Evolutionary conservation across 2,329 filamentous ascomycete species (phyloP), one percentile per base, ranked within the genome.

Genomic region (Sporothrix schenckii): DNA sequence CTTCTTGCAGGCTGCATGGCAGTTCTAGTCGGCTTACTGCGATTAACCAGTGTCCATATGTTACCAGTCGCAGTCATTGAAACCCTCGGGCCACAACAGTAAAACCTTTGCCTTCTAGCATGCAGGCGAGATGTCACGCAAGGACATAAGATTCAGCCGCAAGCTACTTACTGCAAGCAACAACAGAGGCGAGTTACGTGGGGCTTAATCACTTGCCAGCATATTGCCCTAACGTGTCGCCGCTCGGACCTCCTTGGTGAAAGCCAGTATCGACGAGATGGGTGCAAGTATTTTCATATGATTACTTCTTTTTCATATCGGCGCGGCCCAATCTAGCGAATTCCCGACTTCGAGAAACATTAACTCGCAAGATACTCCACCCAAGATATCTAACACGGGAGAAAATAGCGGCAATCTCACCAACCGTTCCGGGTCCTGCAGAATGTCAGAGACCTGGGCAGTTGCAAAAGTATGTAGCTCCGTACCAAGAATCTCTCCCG

Each of bases 161-260:
- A 63, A 27, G 39, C n/a, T 27, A n/a, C 58, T 24, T 27, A n/a
- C 39, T 24, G 49, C 19, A 10, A 9, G 16, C 19, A 21, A 10
- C 61, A 66, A 47, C 7, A 7, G 21, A 66, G 24, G 4, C 61
- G 61, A 44, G 61, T 53, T 41, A n/a, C 27, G 63, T 14, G 44
- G 47, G 16, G 49, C n/a, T 49, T 27, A 34, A 67, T 67, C 30
- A 54, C 65, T 67, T 67, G 65, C 65, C 65, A 50, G 65, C 63
- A 41, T 67, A 50, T 4, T 44, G 16, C 30, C 65, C 24, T 14
- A 44, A 39, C 30, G 34, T 50, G 49, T 67, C 65, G 65, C 50
- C 65, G 65, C 65, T 67, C 65, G 44, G 65, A 52, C 65, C 65
- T 21, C 34, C 30, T 52, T 19, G n/a, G 63, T 52, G 30, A 39